A percentile compares a stretch with the other conserved stretches of the same genome.
phyloP scores from a whole-genome alignment of 2,329 filamentous ascomycete species.

The Akanthomyces uredinophilus region DNA sequence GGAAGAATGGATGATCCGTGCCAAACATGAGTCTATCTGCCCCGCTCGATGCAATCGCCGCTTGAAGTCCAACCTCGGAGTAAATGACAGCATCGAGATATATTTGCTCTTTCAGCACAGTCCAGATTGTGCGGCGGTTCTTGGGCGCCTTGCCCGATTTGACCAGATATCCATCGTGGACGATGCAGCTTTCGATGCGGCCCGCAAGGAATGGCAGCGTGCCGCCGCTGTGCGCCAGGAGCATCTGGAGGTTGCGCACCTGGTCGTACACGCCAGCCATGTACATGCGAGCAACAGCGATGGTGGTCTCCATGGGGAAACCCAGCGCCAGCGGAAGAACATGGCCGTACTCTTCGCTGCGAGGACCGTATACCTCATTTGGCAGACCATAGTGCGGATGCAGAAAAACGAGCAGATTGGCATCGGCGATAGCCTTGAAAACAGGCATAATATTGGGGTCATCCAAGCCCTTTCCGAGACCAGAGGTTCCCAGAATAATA shows the following conservation, averaged over 20 bases:
- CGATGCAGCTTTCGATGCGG: slow-evolving; percentile 79
- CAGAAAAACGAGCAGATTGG: slow-evolving; percentile 67
- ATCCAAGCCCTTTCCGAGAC: slow-evolving; percentile 74
- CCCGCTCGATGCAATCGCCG: slow-evolving; percentile 63
- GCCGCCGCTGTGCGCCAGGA: slow-evolving; percentile 84
- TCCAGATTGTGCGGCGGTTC: slow-evolving; percentile 47
- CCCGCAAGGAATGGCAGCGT: slow-evolving; percentile 86
- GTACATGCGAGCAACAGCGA: slow-evolving; percentile 82
- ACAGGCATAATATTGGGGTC: slow-evolving; percentile 69
- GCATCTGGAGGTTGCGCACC: slow-evolving; percentile 62
- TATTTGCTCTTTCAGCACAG: slow-evolving; percentile 64
- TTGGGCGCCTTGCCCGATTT: slow-evolving; percentile 51
- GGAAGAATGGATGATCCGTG: slow-evolving; percentile 81
- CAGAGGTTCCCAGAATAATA: slow-evolving; percentile 83
- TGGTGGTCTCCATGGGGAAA: slow-evolving; percentile 89
- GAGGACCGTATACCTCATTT: slow-evolving; percentile 69
- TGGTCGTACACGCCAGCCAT: slow-evolving; percentile 80
- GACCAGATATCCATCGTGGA: slow-evolving; percentile 73
- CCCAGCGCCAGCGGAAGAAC: slow-evolving; percentile 81
- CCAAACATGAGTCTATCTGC: slow-evolving; percentile 72
- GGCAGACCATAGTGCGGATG: slow-evolving; percentile 92
- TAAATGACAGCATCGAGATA: slow-evolving; percentile 87
- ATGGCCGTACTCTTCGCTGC: slow-evolving; percentile 72
- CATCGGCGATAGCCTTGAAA: slow-evolving; percentile 62
- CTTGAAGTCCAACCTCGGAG: slow-evolving; percentile 65